phyloP scores from a whole-genome alignment of 2,329 filamentous ascomycete genomes.

The Pezicula carpinea region DNA sequence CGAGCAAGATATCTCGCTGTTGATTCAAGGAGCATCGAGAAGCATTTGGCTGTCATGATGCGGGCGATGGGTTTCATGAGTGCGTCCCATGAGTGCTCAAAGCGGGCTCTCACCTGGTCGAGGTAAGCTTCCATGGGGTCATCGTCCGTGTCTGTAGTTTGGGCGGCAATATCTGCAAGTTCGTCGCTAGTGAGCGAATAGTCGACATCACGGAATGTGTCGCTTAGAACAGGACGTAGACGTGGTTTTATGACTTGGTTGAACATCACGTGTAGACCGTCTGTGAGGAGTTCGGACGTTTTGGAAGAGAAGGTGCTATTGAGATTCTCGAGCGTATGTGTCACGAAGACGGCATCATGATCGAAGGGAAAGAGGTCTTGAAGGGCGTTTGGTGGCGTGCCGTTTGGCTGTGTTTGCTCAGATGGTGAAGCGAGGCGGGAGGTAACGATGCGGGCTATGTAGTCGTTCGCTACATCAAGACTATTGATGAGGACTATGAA shows the following conservation, averaged over 20 bases:
- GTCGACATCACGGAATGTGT: conserved; percentile 88
- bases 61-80: conserved; percentile 81
- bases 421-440: conserved; percentile 51
- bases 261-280: conserved; percentile 82
- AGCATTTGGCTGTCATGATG: conserved; percentile 74
- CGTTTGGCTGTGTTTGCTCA: conserved; percentile 37
- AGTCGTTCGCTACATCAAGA: conserved; percentile 87
- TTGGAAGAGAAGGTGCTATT: conserved; percentile 71
- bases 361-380: conserved; percentile 74
- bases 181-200: conserved; percentile 68
- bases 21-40: conserved; percentile 67
- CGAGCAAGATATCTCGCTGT: conserved; percentile 72
- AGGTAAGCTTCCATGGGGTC: conserved; percentile 42
- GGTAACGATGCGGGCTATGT: conserved; percentile 79
- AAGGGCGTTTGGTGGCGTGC: conserved; percentile 35
- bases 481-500: conserved; percentile 96
- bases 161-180: conserved; percentile 48
- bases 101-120: conserved; percentile 73
- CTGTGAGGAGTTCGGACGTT: conserved; percentile 73
- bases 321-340: conserved; percentile 62
- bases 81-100: conserved; percentile 80
- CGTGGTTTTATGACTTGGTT: conserved; percentile 82
- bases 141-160: conserved; percentile 40
- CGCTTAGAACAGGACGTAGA: conserved; percentile 76
- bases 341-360: conserved; percentile 67